A percentile compares a stretch with the other conserved stretches of the same genome.
These are phyloP conservation scores for Fagopyrum esculentum DNA, from an alignment of 148 eudicot species.

Conservation along the genomic window DNA sequence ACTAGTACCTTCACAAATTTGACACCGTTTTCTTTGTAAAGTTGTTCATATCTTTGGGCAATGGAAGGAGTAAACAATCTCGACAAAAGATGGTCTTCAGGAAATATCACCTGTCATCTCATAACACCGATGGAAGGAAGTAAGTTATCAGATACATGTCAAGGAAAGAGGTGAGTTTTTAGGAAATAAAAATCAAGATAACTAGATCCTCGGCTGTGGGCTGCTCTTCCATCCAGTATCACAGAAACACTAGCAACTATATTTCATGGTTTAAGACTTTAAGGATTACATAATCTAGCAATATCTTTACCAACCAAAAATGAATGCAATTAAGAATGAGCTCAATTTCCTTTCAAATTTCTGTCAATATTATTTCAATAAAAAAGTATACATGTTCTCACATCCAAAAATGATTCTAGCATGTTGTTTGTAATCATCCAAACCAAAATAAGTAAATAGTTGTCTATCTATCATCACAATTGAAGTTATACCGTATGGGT, in stretches of 20 bases:
- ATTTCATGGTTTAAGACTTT: background rate
- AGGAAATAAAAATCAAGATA: background rate
- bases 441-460: background rate
- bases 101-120: conserved; percentile 59
- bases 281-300: background rate
- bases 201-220: background rate
- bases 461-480: background rate
- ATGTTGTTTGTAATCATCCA: background rate
- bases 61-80: conserved; percentile 87
- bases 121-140: background rate
- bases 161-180: background rate
- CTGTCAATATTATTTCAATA: background rate
- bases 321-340: background rate
- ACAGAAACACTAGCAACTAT: background rate
- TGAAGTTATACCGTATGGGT: background rate
- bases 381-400: background rate
- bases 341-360: background rate
- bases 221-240: background rate
- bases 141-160: background rate
- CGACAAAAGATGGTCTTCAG: conserved; percentile 71
- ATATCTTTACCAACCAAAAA: background rate
- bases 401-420: background rate
- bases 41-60: conserved; percentile 72
- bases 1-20: conserved; percentile 65
- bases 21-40: conserved; percentile 73